Evolutionary conservation across 148 eudicot species (phyloP).

Genomic region (Diospyros kaki): DNA sequence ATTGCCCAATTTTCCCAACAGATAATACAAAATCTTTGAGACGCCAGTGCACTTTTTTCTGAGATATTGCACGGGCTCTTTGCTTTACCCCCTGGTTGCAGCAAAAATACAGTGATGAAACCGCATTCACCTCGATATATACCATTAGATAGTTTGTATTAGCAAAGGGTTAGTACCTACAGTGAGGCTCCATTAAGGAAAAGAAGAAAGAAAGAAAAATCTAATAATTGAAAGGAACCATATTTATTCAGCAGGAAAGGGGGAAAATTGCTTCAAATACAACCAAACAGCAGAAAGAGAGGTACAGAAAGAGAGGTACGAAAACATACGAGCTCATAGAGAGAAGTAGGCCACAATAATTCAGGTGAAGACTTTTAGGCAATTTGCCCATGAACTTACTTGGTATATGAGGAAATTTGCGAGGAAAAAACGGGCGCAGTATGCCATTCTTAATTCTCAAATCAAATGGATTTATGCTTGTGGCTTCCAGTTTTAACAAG

Average conservation of each 20-base stretch:
- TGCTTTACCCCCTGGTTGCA: too few species aligned
- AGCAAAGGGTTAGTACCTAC: background rate
- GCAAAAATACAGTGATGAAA: background rate
- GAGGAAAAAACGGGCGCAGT: constrained; percentile 52
- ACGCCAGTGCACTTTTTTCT: too few species aligned
- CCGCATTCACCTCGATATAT: background rate
- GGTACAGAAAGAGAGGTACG: background rate
- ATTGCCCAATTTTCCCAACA: too few species aligned
- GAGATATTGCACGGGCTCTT: too few species aligned
- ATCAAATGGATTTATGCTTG: constrained; percentile 67
- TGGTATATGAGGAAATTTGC: constrained; percentile 64
- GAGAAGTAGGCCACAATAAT: background rate
- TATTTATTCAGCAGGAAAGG: background rate
- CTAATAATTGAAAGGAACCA: background rate
- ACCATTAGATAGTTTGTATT: background rate
- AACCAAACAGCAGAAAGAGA: too few species aligned
- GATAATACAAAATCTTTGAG: too few species aligned
- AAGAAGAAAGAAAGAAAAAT: background rate
- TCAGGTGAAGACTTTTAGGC: background rate
- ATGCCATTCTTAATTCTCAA: constrained; percentile 65
- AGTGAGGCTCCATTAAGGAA: background rate
- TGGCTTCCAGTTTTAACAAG: constrained; percentile 71
- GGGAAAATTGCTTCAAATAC: too few species aligned
- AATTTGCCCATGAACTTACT: constrained; percentile 30
- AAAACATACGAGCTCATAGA: background rate